Percentiles rank a stretch among this genome's conserved stretches.
Conservation (phyloP, 2,329 filamentous ascomycete species). For the Clarireedia monteithiana region DNA sequence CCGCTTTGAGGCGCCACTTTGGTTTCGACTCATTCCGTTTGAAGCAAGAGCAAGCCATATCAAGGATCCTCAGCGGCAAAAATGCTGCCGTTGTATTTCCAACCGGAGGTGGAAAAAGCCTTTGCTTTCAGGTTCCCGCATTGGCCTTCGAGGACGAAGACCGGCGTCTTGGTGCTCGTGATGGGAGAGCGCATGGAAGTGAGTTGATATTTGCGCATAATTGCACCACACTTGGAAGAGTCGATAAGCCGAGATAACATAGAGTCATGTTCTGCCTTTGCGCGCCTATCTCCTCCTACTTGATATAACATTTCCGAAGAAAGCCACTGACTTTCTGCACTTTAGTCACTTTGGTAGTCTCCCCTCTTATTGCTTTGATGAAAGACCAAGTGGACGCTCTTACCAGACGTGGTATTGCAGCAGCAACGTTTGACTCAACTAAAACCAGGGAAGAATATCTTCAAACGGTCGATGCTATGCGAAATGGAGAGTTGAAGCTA, state of each 20-base stretch:
- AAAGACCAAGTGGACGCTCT: constrained; percentile 54
- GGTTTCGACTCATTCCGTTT: constrained; percentile 35
- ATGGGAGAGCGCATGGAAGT: constrained; percentile 30
- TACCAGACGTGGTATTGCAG: constrained; percentile 39
- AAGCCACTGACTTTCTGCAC: background rate
- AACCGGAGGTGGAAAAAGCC: constrained; percentile 35
- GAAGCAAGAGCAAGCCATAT: constrained; percentile 38
- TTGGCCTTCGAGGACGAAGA: constrained; percentile 36
- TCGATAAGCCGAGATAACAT: background rate
- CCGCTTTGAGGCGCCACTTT: constrained; percentile 33
- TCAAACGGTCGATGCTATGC: constrained; percentile 37
- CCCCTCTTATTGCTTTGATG: constrained; percentile 49
- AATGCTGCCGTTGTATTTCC: constrained; percentile 38
- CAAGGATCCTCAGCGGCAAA: constrained; percentile 34
- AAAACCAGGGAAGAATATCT: constrained; percentile 37
- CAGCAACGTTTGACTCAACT: constrained; percentile 48
- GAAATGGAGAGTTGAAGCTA: constrained; percentile 41
- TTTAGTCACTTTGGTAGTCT: constrained; percentile 45
- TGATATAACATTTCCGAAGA: background rate
- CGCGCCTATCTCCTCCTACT: background rate
- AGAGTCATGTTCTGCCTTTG: background rate
- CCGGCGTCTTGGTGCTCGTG: constrained; percentile 20
- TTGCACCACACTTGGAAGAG: background rate
- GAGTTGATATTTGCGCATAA: background rate
- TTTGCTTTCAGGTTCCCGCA: constrained; percentile 38